Evolutionary conservation across 2,329 filamentous ascomycete species (phyloP), one percentile per base, ranked within the genome.

Genomic region (Alternaria sp.): DNA sequence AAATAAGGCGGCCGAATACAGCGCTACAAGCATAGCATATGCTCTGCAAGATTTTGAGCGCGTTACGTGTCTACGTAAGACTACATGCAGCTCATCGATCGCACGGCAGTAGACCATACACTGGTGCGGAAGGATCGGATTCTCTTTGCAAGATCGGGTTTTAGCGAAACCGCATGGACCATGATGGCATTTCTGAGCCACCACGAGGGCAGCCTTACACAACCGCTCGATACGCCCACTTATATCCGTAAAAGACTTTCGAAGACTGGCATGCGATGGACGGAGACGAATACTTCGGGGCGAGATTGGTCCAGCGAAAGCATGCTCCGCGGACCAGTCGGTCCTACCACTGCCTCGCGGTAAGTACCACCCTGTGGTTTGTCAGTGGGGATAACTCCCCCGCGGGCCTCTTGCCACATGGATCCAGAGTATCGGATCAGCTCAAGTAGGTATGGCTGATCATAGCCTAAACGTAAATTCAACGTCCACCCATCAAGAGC

Each of bases 151-250:
- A 45, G 47, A 59, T 59, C 36, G 57, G 57, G 12, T 54, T 50
- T 54, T 30, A 54, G 57, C 47, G 47, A 59, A 59, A 54, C 10
- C 47, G 36, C 57, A 59, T 59, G 36, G 57, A 46, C 36, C 49
- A 46, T 28, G 19, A 46, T 44, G 47, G 57, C 47, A 54, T 46
- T 59, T 25, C 36, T 21, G 6, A 54, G 26, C n/a, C 25, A 32
- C 26, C 47, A 40, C 6, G n/a, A 10, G 5, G 30, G 36, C 36
- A 45, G 30, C 25, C 32, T 46, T 32, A 28, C 30, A 44, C 21
- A 23, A 52, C 45, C 47, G 47, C 25, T 19, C 25, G 47, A 54
- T 54, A 36, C 47, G 40, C 57, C 36, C 21, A 52, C 23, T 25
- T 9, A 10, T 40, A 43, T 17, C 47, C 19, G 19, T 12, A 21